A percentile compares a stretch with the other conserved stretches of the same genome.
Evolutionary conservation across 768 basidiomycete species (phyloP).

Genomic region (Tylopilus rubrobrunneus): DNA sequence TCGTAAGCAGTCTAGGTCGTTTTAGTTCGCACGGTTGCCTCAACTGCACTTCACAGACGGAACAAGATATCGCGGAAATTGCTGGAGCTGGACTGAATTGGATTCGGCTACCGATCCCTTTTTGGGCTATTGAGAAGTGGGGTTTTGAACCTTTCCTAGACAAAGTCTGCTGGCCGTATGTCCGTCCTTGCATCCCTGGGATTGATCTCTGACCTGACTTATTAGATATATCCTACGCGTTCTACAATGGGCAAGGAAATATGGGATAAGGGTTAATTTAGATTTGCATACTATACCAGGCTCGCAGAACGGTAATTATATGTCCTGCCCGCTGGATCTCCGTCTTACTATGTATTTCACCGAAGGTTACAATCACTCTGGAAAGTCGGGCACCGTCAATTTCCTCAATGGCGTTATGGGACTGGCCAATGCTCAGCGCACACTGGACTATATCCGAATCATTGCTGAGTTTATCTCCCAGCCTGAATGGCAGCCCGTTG

Average conservation of each 20-base stretch:
- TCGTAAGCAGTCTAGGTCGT: slow-evolving; percentile 45
- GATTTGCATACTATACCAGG: slow-evolving; percentile 82
- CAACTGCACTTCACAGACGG: slow-evolving; percentile 50
- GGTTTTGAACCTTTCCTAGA: slow-evolving; percentile 73
- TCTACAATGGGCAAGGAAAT: slow-evolving; percentile 83
- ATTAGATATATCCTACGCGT: slow-evolving; percentile 68
- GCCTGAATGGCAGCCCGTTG: slow-evolving; percentile 61
- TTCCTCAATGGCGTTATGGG: slow-evolving; percentile 75
- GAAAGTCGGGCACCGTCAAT: slow-evolving; percentile 60
- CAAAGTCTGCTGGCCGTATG: slow-evolving; percentile 70
- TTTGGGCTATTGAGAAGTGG: slow-evolving; percentile 82
- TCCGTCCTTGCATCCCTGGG: slow-evolving; percentile 2
- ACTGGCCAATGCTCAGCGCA: slow-evolving; percentile 77
- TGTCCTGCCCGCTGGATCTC: not conserved
- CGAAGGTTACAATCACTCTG: slow-evolving; percentile 55
- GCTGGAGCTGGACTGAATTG: slow-evolving; percentile 86
- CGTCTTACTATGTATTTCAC: not conserved
- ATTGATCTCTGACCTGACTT: slow-evolving; percentile 1
- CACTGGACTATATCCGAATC: slow-evolving; percentile 71
- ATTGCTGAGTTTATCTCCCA: slow-evolving; percentile 80
- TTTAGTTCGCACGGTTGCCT: not conserved
- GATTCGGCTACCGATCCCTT: slow-evolving; percentile 76
- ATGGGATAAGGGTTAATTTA: slow-evolving; percentile 78
- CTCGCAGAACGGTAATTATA: slow-evolving; percentile 59
- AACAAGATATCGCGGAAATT: slow-evolving; percentile 85